phyloP scores from a whole-genome alignment of 2,329 filamentous ascomycete genomes.

The Paraconiothyrium sp. region DNA sequence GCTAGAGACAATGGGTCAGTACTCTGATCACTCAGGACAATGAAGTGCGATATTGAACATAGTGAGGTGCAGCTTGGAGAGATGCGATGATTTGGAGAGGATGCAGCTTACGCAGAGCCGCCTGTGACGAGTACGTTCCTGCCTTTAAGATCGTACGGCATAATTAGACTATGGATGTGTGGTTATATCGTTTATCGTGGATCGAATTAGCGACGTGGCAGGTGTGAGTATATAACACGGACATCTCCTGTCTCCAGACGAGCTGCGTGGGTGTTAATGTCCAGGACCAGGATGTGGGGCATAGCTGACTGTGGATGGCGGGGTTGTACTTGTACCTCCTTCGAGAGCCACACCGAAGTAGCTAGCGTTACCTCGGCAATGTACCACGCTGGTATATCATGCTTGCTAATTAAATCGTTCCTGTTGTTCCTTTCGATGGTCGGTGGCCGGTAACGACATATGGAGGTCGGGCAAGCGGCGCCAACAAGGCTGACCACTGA shows the following conservation, averaged over 20 bases:
- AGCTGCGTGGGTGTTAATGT: background rate
- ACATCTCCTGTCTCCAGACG: background rate
- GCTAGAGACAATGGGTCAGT: slow-evolving; percentile 47
- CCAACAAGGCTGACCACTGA: background rate
- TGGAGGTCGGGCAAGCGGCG: no score
- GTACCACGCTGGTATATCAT: background rate
- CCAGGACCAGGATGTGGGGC: slow-evolving; percentile 3
- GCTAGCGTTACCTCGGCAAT: slow-evolving; percentile 7
- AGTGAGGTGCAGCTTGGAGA: no score
- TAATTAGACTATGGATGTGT: slow-evolving; percentile 40
- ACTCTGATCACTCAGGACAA: background rate
- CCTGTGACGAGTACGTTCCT: slow-evolving; percentile 72
- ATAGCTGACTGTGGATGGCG: background rate
- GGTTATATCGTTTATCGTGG: no score
- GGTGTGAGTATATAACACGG: background rate
- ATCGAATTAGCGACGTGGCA: background rate
- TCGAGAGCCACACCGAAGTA: background rate
- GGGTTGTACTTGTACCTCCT: background rate
- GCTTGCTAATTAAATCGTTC: background rate
- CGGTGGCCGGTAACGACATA: no score
- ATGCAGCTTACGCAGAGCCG: slow-evolving; percentile 64
- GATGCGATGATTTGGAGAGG: background rate
- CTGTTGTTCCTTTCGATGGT: no score
- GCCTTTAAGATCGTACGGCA: slow-evolving; percentile 70
- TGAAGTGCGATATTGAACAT: background rate